These are phyloP conservation scores for Blastomyces emzantsi DNA, from an alignment of 2,329 filamentous ascomycete genomes.

Conservation along the genomic window DNA sequence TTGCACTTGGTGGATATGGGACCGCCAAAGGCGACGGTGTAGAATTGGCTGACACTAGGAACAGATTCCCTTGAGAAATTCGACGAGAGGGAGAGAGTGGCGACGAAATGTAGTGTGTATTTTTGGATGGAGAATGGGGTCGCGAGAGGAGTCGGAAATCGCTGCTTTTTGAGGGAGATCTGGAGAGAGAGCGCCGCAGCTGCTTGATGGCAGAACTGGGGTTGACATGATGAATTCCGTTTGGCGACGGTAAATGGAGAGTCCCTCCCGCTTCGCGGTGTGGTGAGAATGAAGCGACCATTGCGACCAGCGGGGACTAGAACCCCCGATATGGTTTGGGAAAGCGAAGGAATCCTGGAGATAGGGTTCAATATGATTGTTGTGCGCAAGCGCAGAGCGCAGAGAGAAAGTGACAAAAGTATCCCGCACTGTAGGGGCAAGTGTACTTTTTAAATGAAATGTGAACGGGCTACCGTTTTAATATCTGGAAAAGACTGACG, in stretches of 20 bases:
- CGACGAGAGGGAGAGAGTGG: constrained; percentile 51
- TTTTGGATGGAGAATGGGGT: constrained; percentile 43
- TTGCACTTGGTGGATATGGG: constrained; percentile 57
- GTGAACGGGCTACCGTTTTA: background rate
- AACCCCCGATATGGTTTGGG: background rate
- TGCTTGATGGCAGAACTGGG: constrained; percentile 72
- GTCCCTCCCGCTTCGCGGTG: constrained; percentile 57
- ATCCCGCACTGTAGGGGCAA: background rate
- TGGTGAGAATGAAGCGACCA: constrained; percentile 43
- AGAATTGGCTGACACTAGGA: constrained; percentile 38
- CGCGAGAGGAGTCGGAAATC: constrained; percentile 57
- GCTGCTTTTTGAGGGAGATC: constrained; percentile 77
- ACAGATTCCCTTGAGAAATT: constrained; percentile 44
- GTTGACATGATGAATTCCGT: constrained; percentile 72
- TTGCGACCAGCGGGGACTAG: constrained; percentile 15
- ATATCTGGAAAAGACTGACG: constrained; percentile 8
- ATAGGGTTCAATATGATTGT: background rate
- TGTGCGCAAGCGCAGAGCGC: background rate
- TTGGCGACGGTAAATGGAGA: constrained; percentile 78
- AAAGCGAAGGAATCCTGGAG: background rate
- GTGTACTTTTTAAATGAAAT: background rate
- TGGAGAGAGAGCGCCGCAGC: constrained; percentile 75
- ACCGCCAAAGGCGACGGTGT: constrained; percentile 50
- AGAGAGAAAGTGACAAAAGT: background rate
- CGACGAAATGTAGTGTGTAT: constrained; percentile 40